Evolutionary conservation across 371 early-diverging fungal genomes (phyloP), one percentile per base, ranked within the genome.

Genomic region (Mucor racemosus): DNA sequence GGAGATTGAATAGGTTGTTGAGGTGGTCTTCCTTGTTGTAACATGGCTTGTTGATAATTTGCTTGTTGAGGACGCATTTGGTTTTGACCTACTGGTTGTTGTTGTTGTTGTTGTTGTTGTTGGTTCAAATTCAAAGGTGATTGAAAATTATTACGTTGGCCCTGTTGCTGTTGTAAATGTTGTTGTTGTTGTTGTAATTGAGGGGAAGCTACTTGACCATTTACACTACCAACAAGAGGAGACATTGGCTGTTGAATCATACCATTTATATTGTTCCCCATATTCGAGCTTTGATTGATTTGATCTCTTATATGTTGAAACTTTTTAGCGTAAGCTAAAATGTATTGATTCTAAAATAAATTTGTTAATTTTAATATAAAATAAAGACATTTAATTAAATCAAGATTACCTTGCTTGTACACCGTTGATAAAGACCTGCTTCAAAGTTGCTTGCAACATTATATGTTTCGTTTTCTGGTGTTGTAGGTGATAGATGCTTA

Each of bases 171-270:
- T 40, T 63, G 64, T 42, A 41, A 38, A 9, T 44, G 58, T 55
- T 44, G 58, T 55, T 56, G 67, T 41, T 42, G 58, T 14, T 50
- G 64, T 35, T 59, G 59, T 70, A 63, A 10, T 61, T 79, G 38
- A 85, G 79, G 10, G 84, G 88, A 19, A 76, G 77, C 42, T 65
- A 63, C 15, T 46, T 60, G 88, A 87, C 31, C 44, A 85, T 63
- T 7, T 46, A 55, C 31, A 77, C 66, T 7, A 64, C 65, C 14
- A 84, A 66, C 73, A 58, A 72, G 44, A 50, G 85, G 72, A 11
- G 73, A 68, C 56, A 73, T 71, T 42, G 73, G 71, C 42, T 76
- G 84, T 40, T 74, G 74, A 13, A 68, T 58, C 5, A 73, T 44
- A 36, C 65, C 64, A 54, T 48, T 48, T 35, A 66, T 55, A 58